Evolutionary conservation across 2,329 filamentous ascomycete species (phyloP).

Genomic region (Colletotrichum liaoningense): DNA sequence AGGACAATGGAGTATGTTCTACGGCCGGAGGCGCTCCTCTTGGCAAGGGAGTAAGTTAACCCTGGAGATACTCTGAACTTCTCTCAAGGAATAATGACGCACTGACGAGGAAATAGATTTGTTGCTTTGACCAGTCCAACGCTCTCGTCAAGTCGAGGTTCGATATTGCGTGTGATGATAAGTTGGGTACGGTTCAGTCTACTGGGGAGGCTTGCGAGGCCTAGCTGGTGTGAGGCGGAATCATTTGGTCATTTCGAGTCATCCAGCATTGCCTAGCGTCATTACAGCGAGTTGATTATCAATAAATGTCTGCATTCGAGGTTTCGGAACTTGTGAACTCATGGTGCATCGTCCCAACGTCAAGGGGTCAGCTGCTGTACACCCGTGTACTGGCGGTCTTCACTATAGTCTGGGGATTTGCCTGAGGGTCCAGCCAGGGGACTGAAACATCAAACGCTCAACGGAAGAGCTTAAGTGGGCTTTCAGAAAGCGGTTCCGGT

Average conservation of each 20-base stretch:
- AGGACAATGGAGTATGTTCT: constrained; percentile 1
- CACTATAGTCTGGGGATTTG: too few species aligned
- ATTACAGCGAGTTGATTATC: not conserved
- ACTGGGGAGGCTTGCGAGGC: constrained; percentile 10
- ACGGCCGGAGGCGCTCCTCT: constrained; percentile 3
- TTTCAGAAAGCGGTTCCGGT: too few species aligned
- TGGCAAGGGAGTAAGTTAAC: constrained; percentile 14
- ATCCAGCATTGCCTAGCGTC: not conserved
- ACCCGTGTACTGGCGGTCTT: too few species aligned
- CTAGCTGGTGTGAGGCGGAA: not conserved
- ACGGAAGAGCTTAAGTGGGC: too few species aligned
- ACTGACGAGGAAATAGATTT: not conserved
- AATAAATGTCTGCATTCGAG: not conserved
- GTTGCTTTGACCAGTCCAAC: constrained; percentile 13
- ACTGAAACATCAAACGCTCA: too few species aligned
- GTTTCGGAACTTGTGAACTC: not conserved
- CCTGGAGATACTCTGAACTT: not conserved
- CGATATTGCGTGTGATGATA: constrained; percentile 22
- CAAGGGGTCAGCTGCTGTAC: too few species aligned
- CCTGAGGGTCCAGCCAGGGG: too few species aligned
- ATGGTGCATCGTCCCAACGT: not conserved
- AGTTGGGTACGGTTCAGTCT: constrained; percentile 4
- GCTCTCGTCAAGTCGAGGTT: not conserved
- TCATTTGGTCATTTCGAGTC: not conserved
- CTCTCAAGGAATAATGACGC: not conserved